Evolutionary conservation across 805 yeast species (phyloP).

Genomic region (Wickerhamiella nectarea): DNA sequence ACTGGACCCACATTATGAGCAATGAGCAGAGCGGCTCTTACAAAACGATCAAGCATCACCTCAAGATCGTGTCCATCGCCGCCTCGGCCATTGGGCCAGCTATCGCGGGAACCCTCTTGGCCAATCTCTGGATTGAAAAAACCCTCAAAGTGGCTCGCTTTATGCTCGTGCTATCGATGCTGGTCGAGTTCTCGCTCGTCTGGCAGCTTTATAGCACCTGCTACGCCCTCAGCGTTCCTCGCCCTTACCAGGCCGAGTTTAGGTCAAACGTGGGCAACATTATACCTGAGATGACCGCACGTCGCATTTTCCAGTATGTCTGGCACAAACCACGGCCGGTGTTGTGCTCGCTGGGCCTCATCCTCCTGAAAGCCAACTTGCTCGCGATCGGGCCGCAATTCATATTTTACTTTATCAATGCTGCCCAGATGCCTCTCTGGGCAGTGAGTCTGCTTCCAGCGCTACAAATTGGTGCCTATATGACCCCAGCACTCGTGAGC

Average conservation of each 20-base stretch:
- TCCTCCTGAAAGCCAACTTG: constrained; percentile 15
- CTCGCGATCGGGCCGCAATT: constrained; percentile 17
- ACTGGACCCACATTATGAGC: constrained; percentile 20
- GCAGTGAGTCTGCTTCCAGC: constrained; percentile 12
- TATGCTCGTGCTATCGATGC: constrained; percentile 8
- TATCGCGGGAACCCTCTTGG: constrained; percentile 9
- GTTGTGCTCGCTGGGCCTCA: constrained; percentile 14
- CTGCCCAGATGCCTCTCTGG: constrained; percentile 9
- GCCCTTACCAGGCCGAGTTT: constrained; percentile 8
- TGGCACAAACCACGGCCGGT: constrained; percentile 18
- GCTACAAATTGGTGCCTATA: constrained; percentile 12
- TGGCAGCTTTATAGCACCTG: constrained; percentile 18
- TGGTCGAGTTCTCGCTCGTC: constrained; percentile 16
- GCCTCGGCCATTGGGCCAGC: constrained; percentile 12
- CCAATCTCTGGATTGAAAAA: constrained; percentile 6
- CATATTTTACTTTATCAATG: constrained; percentile 14
- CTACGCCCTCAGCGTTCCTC: constrained; percentile 19
- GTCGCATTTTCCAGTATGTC: constrained; percentile 14
- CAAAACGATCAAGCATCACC: constrained; percentile 10
- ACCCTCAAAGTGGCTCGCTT: constrained; percentile 10
- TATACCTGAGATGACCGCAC: constrained; percentile 10
- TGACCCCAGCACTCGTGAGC: background rate
- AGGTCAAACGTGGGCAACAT: background rate
- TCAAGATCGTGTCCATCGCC: constrained; percentile 11
- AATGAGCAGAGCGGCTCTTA: constrained; percentile 17